Conservation (phyloP, 495 filamentous ascomycete genomes). For the Rhypophila decipiens region DNA sequence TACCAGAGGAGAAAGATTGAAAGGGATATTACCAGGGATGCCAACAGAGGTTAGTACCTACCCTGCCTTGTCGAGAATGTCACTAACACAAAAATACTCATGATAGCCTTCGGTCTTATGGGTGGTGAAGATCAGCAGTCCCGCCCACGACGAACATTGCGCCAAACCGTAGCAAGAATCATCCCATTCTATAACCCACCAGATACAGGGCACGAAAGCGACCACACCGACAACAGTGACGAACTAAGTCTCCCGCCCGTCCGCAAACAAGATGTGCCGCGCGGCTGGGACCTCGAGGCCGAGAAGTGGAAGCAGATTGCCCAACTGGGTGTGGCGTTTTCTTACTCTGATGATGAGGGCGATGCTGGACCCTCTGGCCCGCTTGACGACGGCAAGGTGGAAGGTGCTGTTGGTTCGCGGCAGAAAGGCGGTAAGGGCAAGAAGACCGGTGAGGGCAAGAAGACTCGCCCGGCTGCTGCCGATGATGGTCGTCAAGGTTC, state of each 20-base stretch:
- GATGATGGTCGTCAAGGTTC: too few species aligned
- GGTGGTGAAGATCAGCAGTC: too few species aligned
- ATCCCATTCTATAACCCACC: too few species aligned
- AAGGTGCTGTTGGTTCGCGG: too few species aligned
- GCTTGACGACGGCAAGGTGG: too few species aligned
- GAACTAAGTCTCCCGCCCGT: slow-evolving; percentile 4
- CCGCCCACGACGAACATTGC: too few species aligned
- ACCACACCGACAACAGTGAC: neutral
- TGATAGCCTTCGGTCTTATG: neutral
- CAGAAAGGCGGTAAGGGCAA: too few species aligned
- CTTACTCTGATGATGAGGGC: neutral
- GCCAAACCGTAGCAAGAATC: too few species aligned
- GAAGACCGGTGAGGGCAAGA: too few species aligned
- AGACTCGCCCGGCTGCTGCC: too few species aligned
- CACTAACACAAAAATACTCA: neutral
- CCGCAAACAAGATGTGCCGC: neutral
- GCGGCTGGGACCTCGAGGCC: slow-evolving; percentile 9
- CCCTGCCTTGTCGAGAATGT: neutral
- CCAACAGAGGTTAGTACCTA: slow-evolving; percentile 10
- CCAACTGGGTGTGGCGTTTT: neutral
- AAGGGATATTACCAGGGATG: slow-evolving; percentile 7
- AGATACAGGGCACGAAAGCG: too few species aligned
- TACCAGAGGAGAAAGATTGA: slow-evolving; percentile 13
- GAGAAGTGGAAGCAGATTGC: neutral
- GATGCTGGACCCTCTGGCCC: too few species aligned